Evolutionary conservation across 495 filamentous ascomycete species (phyloP).

Genomic region (Trichocladium uniseriatum): DNA sequence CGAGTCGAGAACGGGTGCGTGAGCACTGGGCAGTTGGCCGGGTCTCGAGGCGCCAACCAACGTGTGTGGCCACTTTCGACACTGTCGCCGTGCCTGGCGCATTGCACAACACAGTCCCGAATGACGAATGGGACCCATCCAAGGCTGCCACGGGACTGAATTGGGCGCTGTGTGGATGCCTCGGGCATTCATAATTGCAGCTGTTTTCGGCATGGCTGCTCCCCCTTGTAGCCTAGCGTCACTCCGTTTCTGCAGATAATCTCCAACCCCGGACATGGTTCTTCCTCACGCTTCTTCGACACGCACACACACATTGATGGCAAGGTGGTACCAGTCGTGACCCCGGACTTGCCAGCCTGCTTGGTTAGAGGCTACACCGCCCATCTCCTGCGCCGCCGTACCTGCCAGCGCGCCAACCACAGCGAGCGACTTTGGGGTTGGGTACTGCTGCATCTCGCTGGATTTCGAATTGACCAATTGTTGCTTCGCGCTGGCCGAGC

Average conservation of each 20-base stretch:
- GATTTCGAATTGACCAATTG: slow-evolving; percentile 7
- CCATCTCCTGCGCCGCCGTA: slow-evolving; percentile 10
- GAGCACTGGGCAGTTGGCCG: slow-evolving; percentile 17
- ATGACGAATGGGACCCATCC: slow-evolving; percentile 24
- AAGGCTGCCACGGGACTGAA: slow-evolving; percentile 19
- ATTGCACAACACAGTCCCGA: slow-evolving; percentile 1
- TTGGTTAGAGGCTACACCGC: slow-evolving; percentile 24
- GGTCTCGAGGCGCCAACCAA: not conserved
- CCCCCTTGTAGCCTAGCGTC: not conserved
- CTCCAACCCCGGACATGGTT: not conserved
- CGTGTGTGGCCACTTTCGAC: slow-evolving; percentile 7
- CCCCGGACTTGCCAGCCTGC: not conserved
- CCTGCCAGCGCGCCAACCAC: slow-evolving; percentile 6
- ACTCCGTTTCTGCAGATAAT: not conserved
- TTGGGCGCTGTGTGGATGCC: not conserved
- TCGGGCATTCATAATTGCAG: not conserved
- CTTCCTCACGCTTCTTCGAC: not conserved
- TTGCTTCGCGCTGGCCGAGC: no score
- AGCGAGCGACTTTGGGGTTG: slow-evolving; percentile 18
- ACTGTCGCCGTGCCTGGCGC: slow-evolving; percentile 13
- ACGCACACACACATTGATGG: no score
- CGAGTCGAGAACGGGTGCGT: slow-evolving; percentile 11
- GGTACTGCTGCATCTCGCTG: slow-evolving; percentile 24
- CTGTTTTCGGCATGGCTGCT: not conserved
- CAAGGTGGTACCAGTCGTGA: not conserved